Evolutionary conservation across 1,284 basidiomycete species (phyloP).

Genomic region (Cronartium quercuum): DNA sequence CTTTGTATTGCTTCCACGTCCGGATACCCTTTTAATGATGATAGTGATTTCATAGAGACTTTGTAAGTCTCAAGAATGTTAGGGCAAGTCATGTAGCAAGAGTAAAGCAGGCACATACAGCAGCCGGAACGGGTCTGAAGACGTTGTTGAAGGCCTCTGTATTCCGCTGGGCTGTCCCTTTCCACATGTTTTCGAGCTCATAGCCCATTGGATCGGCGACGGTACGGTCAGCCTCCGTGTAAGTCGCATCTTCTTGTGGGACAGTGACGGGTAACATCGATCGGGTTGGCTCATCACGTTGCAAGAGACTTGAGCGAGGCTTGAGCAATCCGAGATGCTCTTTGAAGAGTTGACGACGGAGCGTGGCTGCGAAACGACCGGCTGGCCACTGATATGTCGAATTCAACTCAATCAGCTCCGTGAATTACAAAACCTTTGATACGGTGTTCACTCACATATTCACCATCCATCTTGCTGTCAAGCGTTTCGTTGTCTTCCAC

Average conservation of each 20-base stretch:
- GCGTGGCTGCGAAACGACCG: slow-evolving; percentile 65
- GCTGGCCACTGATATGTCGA: slow-evolving; percentile 56
- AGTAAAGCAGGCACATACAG: no score
- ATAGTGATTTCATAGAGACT: slow-evolving; percentile 75
- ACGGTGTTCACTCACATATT: slow-evolving; percentile 50
- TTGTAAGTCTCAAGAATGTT: slow-evolving; percentile 54
- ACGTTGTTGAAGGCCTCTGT: slow-evolving; percentile 72
- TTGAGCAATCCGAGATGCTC: slow-evolving; percentile 78
- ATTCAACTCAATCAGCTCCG: slow-evolving; percentile 38
- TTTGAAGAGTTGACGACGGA: slow-evolving; percentile 69
- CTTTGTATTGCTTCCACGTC: slow-evolving; percentile 69
- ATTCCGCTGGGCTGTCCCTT: slow-evolving; percentile 67
- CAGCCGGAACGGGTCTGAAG: slow-evolving; percentile 45
- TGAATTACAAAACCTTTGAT: slow-evolving; percentile 40
- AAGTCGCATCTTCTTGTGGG: slow-evolving; percentile 63
- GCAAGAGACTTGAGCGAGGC: slow-evolving; percentile 55
- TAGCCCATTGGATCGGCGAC: slow-evolving; percentile 75
- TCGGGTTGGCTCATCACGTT: slow-evolving; percentile 47
- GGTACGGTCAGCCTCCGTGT: slow-evolving; percentile 57
- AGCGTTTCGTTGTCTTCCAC: slow-evolving; percentile 80
- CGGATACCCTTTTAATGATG: slow-evolving; percentile 51
- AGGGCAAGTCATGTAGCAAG: background rate
- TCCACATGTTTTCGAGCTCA: slow-evolving; percentile 61
- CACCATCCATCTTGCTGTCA: slow-evolving; percentile 69
- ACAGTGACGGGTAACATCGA: slow-evolving; percentile 69